Percentiles rank a stretch among this genome's conserved stretches.
Evolutionary conservation across 495 filamentous ascomycete species (phyloP).

Genomic region (Lasiosphaeriaceae sp.): DNA sequence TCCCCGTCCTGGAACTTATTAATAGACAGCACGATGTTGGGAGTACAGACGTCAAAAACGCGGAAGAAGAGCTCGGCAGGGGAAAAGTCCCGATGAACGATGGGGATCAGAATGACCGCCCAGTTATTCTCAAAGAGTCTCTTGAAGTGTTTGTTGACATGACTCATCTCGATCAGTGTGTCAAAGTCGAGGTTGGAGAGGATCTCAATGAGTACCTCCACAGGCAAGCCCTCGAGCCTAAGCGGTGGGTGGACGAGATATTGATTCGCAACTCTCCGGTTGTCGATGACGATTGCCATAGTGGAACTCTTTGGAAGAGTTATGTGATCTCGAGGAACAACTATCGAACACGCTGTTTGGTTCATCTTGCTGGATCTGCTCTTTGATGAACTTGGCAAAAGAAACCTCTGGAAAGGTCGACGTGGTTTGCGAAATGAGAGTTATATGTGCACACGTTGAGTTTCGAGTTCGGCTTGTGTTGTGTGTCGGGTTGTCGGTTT

Average conservation of each 20-base stretch:
- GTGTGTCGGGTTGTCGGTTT: no score
- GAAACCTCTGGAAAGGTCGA: no score
- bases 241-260: background rate
- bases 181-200: constrained; percentile 27
- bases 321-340: no score
- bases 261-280: no score
- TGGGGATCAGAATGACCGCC: constrained; percentile 16
- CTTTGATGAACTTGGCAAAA: no score
- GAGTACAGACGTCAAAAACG: constrained; percentile 3
- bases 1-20: background rate
- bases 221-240: constrained; percentile 15
- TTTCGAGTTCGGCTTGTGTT: no score
- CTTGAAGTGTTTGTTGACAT: constrained; percentile 17
- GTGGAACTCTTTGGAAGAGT: no score
- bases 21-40: background rate
- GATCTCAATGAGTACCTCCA: constrained; percentile 32
- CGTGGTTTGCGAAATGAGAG: no score
- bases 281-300: no score
- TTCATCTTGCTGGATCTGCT: no score
- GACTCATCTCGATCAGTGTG: constrained; percentile 19
- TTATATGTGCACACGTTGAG: no score
- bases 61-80: constrained; percentile 52
- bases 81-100: constrained; percentile 50
- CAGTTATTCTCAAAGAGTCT: constrained; percentile 22
- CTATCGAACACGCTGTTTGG: no score